Base-by-base conservation (phyloP, 1,284 basidiomycete species). In the Termitomyces sp. region DNA sequence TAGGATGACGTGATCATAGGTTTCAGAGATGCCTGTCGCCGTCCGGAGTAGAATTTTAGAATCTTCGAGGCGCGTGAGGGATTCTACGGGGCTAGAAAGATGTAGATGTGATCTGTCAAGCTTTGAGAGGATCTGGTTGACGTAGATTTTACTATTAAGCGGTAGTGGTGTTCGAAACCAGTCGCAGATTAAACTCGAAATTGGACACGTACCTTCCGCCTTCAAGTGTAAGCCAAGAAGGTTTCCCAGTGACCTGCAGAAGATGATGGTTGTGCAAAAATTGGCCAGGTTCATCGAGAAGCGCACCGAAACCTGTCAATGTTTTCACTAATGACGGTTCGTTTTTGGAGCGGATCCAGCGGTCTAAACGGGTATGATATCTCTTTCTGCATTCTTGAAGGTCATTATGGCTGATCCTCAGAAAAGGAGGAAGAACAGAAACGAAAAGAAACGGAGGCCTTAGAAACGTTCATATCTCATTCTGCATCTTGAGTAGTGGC, bases 251-350 rank as follows among this genome's bases (percentile, higher is more conserved):
- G 19, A 92, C 71, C 68, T 91, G 89, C 0, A 92, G 76, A 0
- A 91, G 72, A 62, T 89, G 85, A 60, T 92, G 89, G 62, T 93
- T 92, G 66, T 83, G 79, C 80, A 91, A 76, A 67, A 91, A 91
- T 57, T 84, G 79, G 30, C 46, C 54, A 16, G 41, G 45, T 38
- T 56, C 58, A 38, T 43, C 52, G 18, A 58, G 53, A 42, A 52
- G 41, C 34, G 46, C 57, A 18, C 49, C 57, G n/a, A 64, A 62
- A 47, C 58, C 61, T 31, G 28, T 48, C 30, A 65, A 64, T 41
- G 63, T 65, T 11, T 65, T 65, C 51, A 55, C 62, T 18, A 64
- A 65, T 45, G 63, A 65, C 44, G 63, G 63, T 14, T 65, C 62
- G 14, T 65, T 65, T 55, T 58, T 64, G 28, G 60, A 64, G 45